Conservation (phyloP, 805 yeast species). For the Candida arabinofermentans region DNA sequence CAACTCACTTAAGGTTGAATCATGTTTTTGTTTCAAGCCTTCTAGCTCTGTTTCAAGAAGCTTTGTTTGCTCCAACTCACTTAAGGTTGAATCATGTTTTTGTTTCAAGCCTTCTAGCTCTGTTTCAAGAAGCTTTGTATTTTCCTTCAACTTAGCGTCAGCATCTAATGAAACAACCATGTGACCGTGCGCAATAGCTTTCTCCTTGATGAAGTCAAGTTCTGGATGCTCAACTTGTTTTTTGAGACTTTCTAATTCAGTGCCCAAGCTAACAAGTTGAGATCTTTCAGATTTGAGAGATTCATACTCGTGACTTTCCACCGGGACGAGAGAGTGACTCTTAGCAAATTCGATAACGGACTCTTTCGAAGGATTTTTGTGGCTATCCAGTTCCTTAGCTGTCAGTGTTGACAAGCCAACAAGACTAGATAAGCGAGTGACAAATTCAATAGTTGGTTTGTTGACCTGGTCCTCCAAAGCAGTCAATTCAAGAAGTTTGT, state of each 20-base stretch:
- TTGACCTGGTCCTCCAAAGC: neutral
- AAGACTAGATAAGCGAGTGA: constrained; percentile 30
- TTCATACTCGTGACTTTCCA: constrained; percentile 5
- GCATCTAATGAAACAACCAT: constrained; percentile 3
- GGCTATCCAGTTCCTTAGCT: constrained; percentile 10
- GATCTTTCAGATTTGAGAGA: neutral
- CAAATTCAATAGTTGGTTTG: constrained; percentile 24
- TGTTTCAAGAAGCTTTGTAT: too few relatives aligned
- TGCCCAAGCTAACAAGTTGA: neutral
- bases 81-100: neutral
- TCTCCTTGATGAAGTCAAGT: constrained; percentile 6
- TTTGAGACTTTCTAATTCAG: neutral
- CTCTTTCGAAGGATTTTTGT: constrained; percentile 15
- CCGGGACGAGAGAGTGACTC: constrained; percentile 3
- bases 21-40: neutral
- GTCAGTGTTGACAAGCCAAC: constrained; percentile 20
- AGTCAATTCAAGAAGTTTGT: constrained; percentile 7
- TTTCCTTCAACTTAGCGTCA: constrained; percentile 1
- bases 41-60: too few relatives aligned
- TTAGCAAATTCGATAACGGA: constrained; percentile 8
- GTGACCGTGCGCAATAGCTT: constrained; percentile 6
- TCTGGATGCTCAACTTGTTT: constrained; percentile 5
- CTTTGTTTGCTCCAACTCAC: neutral
- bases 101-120: neutral
- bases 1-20: neutral